Percentiles rank a stretch among this genome's conserved stretches.
Conservation (phyloP, 2,329 filamentous ascomycete genomes). For the Stagonosporopsis rhizophila region DNA sequence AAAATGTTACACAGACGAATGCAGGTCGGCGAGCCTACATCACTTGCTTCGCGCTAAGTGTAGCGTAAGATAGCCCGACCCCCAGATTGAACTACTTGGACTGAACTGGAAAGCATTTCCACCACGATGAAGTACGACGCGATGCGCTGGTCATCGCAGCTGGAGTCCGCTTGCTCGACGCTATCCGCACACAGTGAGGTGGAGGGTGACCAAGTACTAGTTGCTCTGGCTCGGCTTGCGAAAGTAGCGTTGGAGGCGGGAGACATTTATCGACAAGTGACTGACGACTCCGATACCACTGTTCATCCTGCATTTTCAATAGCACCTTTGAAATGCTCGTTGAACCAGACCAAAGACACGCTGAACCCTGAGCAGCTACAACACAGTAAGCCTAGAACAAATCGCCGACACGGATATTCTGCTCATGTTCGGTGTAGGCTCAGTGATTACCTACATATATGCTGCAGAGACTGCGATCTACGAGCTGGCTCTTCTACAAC, state of each 20-base stretch:
- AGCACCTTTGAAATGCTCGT: slow-evolving; percentile 17
- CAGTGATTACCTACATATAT: slow-evolving; percentile 20
- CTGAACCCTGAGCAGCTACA: slow-evolving; percentile 16
- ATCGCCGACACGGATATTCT: not conserved
- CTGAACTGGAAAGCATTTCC: slow-evolving; percentile 23
- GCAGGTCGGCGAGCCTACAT: slow-evolving; percentile 61
- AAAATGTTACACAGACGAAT: slow-evolving; percentile 44
- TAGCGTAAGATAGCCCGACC: slow-evolving; percentile 37
- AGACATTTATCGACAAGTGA: slow-evolving; percentile 32
- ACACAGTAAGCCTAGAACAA: slow-evolving; percentile 19
- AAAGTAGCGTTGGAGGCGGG: slow-evolving; percentile 31
- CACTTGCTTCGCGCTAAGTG: slow-evolving; percentile 56
- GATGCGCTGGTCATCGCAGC: slow-evolving; percentile 64
- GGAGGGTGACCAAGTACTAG: slow-evolving; percentile 59
- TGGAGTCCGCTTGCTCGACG: slow-evolving; percentile 62
- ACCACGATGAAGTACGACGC: slow-evolving; percentile 49
- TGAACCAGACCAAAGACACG: slow-evolving; percentile 17
- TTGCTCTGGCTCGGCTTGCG: slow-evolving; percentile 49
- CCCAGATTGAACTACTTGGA: too few species aligned
- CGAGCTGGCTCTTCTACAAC: slow-evolving; percentile 22
- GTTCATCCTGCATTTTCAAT: slow-evolving; percentile 23
- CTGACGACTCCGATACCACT: slow-evolving; percentile 16
- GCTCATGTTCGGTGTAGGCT: slow-evolving; percentile 5
- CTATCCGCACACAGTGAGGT: slow-evolving; percentile 48
- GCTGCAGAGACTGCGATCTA: slow-evolving; percentile 25